Conservation (phyloP, 2,329 filamentous ascomycete genomes). For the Saccharata proteae region DNA sequence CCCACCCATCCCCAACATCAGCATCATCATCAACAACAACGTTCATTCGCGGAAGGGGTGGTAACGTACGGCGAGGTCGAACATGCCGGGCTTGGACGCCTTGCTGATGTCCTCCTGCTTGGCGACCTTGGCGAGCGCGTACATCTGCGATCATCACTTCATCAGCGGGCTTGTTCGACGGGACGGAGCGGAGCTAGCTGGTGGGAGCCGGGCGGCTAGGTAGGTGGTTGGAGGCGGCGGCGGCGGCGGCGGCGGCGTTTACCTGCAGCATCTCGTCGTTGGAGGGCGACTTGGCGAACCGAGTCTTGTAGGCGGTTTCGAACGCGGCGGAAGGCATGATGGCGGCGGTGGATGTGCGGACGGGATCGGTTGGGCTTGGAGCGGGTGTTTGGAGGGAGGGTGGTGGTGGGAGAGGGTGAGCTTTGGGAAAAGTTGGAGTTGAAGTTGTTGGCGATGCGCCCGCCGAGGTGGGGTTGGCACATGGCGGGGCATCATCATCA, state of each 20-base stretch:
- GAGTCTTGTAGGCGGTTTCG: slow-evolving; percentile 19
- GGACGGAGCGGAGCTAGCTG: not conserved
- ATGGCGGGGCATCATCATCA: too few species aligned
- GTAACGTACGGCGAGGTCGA: slow-evolving; percentile 52
- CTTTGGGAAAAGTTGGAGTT: too few species aligned
- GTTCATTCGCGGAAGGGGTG: not conserved
- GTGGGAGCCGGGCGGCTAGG: too few species aligned
- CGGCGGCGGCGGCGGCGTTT: slow-evolving; percentile 10
- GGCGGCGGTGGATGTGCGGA: not conserved
- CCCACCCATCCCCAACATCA: not conserved
- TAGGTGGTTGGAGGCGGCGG: too few species aligned
- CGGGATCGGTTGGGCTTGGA: too few species aligned
- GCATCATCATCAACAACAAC: not conserved
- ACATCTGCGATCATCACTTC: slow-evolving; percentile 41
- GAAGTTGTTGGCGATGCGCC: too few species aligned
- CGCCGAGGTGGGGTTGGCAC: too few species aligned
- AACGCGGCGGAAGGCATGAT: slow-evolving; percentile 20
- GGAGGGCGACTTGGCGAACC: slow-evolving; percentile 18
- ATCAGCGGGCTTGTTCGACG: not conserved
- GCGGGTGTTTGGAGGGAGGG: too few species aligned
- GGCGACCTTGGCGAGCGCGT: slow-evolving; percentile 35
- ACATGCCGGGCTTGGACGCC: slow-evolving; percentile 48
- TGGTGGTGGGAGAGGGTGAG: too few species aligned
- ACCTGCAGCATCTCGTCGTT: slow-evolving; percentile 39
- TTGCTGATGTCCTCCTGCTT: slow-evolving; percentile 26